Percentiles rank a stretch among this genome's conserved stretches.
Evolutionary conservation across 108 stramenopile genomes (phyloP).

Genomic region (Craspedostauros australis): DNA sequence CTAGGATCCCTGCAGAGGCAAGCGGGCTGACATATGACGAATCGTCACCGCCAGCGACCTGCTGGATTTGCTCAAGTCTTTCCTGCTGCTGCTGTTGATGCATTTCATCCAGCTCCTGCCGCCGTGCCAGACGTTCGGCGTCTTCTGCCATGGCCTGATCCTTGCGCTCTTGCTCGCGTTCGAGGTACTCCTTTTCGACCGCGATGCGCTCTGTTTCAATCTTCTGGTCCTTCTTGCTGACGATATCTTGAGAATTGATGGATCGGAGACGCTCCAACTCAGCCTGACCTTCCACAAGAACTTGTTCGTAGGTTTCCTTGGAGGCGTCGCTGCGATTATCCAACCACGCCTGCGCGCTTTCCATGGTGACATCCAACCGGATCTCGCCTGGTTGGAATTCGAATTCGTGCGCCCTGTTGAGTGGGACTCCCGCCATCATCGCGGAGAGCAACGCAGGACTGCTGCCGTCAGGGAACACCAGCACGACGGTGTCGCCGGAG

Average conservation of each 20-base stretch:
- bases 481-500: conserved; percentile 65
- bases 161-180: background rate
- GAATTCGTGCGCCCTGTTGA: conserved; percentile 57
- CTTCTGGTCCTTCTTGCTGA: conserved; percentile 29
- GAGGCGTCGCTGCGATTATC: too few species aligned
- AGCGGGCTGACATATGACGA: too few species aligned
- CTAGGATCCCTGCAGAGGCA: background rate
- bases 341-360: conserved; percentile 7
- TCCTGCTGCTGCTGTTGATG: background rate
- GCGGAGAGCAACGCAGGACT: conserved; percentile 65
- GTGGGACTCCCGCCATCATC: conserved; percentile 72
- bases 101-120: conserved; percentile 13
- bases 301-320: conserved; percentile 6
- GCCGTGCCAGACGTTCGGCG: conserved; percentile 6
- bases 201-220: conserved; percentile 26
- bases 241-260: conserved; percentile 1
- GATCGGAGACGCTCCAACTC: conserved; percentile 16
- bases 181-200: conserved; percentile 10
- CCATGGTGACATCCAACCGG: conserved; percentile 42
- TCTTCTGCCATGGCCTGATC: conserved; percentile 1
- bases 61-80: background rate
- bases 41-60: background rate
- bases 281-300: conserved; percentile 18
- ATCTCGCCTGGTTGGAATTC: conserved; percentile 62
- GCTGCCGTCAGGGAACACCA: conserved; percentile 77